These are phyloP conservation scores for Didymella sp. DNA, from an alignment of 2,329 filamentous ascomycete genomes.

Conservation along the genomic window DNA sequence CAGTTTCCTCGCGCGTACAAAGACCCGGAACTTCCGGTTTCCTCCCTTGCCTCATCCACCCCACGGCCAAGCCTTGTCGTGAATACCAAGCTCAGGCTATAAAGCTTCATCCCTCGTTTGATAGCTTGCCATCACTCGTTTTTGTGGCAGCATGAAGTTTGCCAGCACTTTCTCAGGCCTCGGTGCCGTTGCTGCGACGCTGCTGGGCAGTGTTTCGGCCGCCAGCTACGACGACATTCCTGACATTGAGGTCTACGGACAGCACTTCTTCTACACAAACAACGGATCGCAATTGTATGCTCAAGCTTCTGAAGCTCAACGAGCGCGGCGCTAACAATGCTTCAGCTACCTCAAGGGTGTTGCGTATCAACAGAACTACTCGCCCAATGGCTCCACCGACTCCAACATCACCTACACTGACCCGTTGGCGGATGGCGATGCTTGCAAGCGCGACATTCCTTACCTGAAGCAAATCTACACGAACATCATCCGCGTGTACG, in stretches of 20 bases:
- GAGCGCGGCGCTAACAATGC: slow-evolving; percentile 1
- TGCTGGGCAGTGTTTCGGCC: slow-evolving; percentile 26
- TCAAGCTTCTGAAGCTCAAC: background rate
- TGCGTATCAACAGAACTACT: slow-evolving; percentile 77
- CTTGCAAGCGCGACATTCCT: slow-evolving; percentile 85
- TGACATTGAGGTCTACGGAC: slow-evolving; percentile 61
- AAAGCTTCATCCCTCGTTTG: slow-evolving; percentile 22
- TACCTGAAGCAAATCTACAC: slow-evolving; percentile 79
- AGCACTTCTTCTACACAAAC: slow-evolving; percentile 90
- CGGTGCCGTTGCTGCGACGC: slow-evolving; percentile 21
- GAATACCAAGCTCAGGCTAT: slow-evolving; percentile 15
- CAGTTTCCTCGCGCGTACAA: slow-evolving; percentile 14
- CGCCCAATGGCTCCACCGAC: slow-evolving; percentile 33
- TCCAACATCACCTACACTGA: slow-evolving; percentile 70
- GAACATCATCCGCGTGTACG: slow-evolving; percentile 94
- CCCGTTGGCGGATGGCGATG: slow-evolving; percentile 74
- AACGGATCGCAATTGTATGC: slow-evolving; percentile 72
- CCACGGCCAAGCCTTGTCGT: slow-evolving; percentile 14
- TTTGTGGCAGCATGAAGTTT: slow-evolving; percentile 19
- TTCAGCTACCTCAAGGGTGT: slow-evolving; percentile 84
- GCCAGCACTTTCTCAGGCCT: slow-evolving; percentile 4
- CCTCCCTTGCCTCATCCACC: slow-evolving; percentile 13
- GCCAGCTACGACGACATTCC: slow-evolving; percentile 45
- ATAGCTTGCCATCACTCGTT: slow-evolving; percentile 9
- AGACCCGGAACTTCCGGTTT: slow-evolving; percentile 13